Conservation (phyloP, 169 alveolate species). For the Neospora caninum region DNA sequence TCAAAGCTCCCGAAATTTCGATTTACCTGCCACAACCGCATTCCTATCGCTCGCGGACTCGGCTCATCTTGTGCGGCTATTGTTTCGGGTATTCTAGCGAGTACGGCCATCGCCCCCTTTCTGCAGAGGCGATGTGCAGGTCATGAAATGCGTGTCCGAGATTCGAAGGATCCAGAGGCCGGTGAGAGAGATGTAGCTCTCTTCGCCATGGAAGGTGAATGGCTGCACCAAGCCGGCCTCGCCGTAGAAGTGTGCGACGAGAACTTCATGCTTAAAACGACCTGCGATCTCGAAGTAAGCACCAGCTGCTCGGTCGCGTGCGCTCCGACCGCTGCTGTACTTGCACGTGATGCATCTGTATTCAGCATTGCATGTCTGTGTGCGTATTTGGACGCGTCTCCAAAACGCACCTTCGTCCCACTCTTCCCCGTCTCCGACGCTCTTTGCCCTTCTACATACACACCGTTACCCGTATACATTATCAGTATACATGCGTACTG, state of each 20-base stretch:
- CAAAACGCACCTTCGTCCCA: no score
- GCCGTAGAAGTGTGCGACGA: background rate
- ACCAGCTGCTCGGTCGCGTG: background rate
- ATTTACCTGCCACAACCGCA: conserved; percentile 14
- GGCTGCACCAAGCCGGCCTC: background rate
- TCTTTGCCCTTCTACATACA: no score
- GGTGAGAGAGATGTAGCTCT: background rate
- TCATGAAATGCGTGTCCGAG: background rate
- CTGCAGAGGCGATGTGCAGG: conserved; percentile 14
- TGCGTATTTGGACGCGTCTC: no score
- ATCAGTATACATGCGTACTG: no score
- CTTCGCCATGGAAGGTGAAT: conserved; percentile 8
- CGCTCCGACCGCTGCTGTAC: no score
- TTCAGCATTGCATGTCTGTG: no score
- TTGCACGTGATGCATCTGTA: no score
- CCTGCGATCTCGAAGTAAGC: background rate
- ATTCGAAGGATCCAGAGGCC: background rate
- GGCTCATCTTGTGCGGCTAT: conserved; percentile 35
- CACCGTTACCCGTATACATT: no score
- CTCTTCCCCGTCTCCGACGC: no score
- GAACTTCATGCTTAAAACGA: background rate
- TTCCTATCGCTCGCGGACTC: conserved; percentile 36
- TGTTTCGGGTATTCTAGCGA: conserved; percentile 32
- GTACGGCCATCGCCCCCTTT: conserved; percentile 8
- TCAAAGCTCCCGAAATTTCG: background rate